These are phyloP conservation scores for Saposhnikovia divaricata DNA, from an alignment of 129 eudicot genomes.

Conservation along the genomic window DNA sequence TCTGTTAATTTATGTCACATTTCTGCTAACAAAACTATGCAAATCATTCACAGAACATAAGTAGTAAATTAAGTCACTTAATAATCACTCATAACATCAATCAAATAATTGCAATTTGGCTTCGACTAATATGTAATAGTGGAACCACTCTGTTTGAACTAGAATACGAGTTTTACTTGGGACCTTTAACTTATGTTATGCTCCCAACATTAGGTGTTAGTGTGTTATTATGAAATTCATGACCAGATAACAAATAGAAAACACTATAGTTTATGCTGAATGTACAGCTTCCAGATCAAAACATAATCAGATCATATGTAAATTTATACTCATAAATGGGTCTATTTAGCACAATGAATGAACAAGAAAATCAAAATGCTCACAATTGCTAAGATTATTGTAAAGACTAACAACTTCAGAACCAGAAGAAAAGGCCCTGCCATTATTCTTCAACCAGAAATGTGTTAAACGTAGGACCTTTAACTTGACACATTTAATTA, in stretches of 20 bases:
- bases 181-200: background rate
- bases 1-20: too few relatives aligned
- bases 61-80: too few relatives aligned
- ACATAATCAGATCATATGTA: background rate
- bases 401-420: conserved; percentile 64
- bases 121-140: background rate
- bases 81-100: background rate
- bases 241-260: background rate
- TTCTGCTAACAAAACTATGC: too few relatives aligned
- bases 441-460: conserved; percentile 54
- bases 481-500: background rate
- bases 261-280: background rate
- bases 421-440: conserved; percentile 87
- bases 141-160: background rate
- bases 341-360: background rate
- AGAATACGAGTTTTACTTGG: too few relatives aligned
- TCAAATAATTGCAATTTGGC: background rate
- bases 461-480: background rate
- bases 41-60: too few relatives aligned
- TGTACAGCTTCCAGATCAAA: background rate
- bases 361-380: background rate
- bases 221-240: background rate
- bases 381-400: conserved; percentile 65
- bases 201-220: background rate
- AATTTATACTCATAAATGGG: background rate